These are phyloP conservation scores for Dysphania ambrosioides DNA, from an alignment of 148 eudicot genomes.

Conservation along the genomic window DNA sequence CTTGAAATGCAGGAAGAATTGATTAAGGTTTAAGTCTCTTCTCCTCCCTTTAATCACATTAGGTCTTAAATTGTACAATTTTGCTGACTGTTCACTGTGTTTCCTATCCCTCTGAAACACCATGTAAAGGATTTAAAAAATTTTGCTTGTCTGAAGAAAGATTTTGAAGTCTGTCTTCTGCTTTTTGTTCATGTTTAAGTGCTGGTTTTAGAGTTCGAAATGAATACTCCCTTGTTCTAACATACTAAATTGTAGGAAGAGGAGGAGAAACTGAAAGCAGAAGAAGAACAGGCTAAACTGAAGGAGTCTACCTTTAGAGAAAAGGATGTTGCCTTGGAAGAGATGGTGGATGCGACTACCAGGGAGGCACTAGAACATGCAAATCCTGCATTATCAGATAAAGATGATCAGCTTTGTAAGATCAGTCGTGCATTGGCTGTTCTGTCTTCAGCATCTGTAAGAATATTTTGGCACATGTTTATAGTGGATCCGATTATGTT, in stretches of 20 bases:
- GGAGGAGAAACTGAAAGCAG: slow-evolving; percentile 52
- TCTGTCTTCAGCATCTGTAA: slow-evolving; percentile 75
- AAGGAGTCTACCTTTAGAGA: slow-evolving; percentile 48
- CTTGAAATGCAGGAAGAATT: slow-evolving; percentile 81
- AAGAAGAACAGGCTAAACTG: slow-evolving; percentile 53
- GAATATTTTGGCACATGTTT: slow-evolving; percentile 4
- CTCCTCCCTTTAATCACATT: neutral
- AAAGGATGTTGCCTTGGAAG: slow-evolving; percentile 69
- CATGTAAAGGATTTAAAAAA: neutral
- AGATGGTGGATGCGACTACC: slow-evolving; percentile 50
- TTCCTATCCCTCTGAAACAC: neutral
- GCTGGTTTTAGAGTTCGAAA: neutral
- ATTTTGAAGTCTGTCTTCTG: neutral
- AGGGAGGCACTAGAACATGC: slow-evolving; percentile 47
- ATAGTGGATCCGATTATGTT: neutral
- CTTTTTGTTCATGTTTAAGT: neutral
- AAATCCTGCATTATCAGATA: slow-evolving; percentile 38
- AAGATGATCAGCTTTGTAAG: slow-evolving; percentile 66
- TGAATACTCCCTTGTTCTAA: slow-evolving; percentile 7
- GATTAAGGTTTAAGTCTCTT: slow-evolving; percentile 49
- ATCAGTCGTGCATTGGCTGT: slow-evolving; percentile 81
- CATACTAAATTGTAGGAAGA: slow-evolving; percentile 43
- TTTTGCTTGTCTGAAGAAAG: slow-evolving; percentile 1
- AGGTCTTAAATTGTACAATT: neutral
- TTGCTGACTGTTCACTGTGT: neutral